Evolutionary conservation across 2,329 filamentous ascomycete genomes (phyloP).

Genomic region (Juglanconis oblonga): DNA sequence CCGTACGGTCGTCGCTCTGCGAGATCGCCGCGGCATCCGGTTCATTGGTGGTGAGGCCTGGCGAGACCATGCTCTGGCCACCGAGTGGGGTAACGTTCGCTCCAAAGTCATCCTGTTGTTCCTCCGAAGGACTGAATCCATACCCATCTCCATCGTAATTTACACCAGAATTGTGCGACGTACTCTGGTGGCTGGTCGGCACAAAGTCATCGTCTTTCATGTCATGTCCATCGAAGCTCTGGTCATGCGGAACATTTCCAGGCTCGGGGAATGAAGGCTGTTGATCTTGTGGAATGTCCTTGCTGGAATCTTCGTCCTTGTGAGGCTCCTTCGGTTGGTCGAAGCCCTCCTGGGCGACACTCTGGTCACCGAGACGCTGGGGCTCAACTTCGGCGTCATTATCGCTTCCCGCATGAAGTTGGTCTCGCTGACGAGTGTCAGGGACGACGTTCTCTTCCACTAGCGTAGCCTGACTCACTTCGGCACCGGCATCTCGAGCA

Average conservation of each 20-base stretch:
- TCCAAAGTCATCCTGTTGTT: neutral
- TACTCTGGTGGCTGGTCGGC: neutral
- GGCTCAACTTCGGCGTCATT: neutral
- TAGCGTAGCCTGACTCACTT: neutral
- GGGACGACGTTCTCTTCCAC: neutral
- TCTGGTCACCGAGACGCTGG: neutral
- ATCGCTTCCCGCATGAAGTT: neutral
- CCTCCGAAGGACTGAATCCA: neutral
- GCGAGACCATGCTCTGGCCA: neutral
- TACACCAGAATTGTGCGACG: neutral
- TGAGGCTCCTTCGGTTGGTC: neutral
- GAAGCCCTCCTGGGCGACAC: too few species aligned
- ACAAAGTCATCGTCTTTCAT: neutral
- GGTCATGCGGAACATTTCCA: neutral
- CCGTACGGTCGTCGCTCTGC: neutral
- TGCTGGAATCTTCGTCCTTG: neutral
- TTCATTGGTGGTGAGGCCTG: neutral
- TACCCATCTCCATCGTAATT: conserved; percentile 12
- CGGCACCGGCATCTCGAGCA: neutral
- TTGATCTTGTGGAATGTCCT: neutral
- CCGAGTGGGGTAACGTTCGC: neutral
- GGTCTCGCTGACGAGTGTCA: neutral
- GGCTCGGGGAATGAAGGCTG: neutral
- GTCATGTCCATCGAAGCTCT: neutral
- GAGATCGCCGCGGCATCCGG: neutral